Conservation (phyloP, 129 eudicot species). For the Gnaphalium uliginosum region DNA sequence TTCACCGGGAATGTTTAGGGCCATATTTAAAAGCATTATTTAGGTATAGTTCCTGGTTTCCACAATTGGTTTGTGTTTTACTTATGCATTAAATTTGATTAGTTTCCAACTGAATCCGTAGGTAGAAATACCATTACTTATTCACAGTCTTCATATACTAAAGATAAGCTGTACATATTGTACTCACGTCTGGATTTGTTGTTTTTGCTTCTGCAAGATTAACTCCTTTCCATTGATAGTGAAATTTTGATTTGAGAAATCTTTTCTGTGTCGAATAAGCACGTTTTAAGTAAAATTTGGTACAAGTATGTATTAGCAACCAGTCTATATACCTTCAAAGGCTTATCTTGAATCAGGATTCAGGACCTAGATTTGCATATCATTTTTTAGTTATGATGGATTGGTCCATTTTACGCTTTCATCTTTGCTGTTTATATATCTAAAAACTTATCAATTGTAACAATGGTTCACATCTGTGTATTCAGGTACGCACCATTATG, state of each 20-base stretch:
- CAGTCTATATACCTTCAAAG: background rate
- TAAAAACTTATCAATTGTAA: slow-evolving; percentile 10
- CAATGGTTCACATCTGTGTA: slow-evolving; percentile 12
- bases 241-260: too few species aligned
- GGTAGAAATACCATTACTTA: slow-evolving; percentile 14
- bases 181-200: background rate
- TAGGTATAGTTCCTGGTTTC: slow-evolving; percentile 6
- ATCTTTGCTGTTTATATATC: slow-evolving; percentile 1
- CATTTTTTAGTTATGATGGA: background rate
- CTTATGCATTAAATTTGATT: slow-evolving; percentile 14
- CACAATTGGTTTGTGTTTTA: background rate
- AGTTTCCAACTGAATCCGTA: background rate
- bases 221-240: background rate
- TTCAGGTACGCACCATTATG: slow-evolving; percentile 93
- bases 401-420: background rate
- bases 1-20: background rate
- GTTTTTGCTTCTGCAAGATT: slow-evolving; percentile 12
- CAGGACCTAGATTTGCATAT: background rate
- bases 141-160: slow-evolving; percentile 3
- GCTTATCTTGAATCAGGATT: background rate
- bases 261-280: too few species aligned
- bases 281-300: background rate
- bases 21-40: background rate
- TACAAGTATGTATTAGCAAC: background rate
- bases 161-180: slow-evolving; percentile 15